These are phyloP conservation scores for Parasarocladium wereldwijsianum DNA, from an alignment of 2,329 filamentous ascomycete genomes.

Conservation along the genomic window DNA sequence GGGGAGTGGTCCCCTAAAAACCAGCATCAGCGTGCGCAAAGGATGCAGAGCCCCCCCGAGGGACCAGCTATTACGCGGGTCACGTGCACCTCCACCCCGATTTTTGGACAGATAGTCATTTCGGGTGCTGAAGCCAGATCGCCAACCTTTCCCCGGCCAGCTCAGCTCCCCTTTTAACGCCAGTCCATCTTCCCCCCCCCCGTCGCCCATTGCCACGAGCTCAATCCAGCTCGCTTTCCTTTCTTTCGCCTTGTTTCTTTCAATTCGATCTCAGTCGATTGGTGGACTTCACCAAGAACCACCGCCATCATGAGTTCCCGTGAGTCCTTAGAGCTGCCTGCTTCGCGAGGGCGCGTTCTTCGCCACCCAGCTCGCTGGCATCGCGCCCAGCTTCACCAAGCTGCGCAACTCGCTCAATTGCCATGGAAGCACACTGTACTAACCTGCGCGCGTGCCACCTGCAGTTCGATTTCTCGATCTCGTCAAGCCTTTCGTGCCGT, in stretches of 20 bases:
- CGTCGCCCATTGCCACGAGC: slow-evolving; percentile 19
- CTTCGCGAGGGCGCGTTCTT: neutral
- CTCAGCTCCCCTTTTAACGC: slow-evolving; percentile 18
- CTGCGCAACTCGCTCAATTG: slow-evolving; percentile 8
- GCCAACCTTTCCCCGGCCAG: slow-evolving; percentile 17
- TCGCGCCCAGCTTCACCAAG: slow-evolving; percentile 6
- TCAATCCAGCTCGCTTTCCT: slow-evolving; percentile 21
- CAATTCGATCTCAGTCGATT: slow-evolving; percentile 10
- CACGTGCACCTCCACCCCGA: slow-evolving; percentile 14
- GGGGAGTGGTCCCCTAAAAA: slow-evolving; percentile 3
- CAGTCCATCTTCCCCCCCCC: slow-evolving; percentile 14
- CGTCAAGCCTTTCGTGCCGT: slow-evolving; percentile 98
- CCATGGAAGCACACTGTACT: slow-evolving; percentile 11
- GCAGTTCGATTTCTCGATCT: slow-evolving; percentile 97
- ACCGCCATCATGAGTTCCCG: slow-evolving; percentile 38
- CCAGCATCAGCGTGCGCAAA: neutral
- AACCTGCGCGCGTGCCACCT: slow-evolving; percentile 10
- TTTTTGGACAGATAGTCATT: slow-evolving; percentile 32
- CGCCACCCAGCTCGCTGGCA: slow-evolving; percentile 8
- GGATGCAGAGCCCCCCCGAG: too few relatives aligned
- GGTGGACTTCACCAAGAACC: slow-evolving; percentile 12
- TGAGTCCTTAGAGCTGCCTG: slow-evolving; percentile 22
- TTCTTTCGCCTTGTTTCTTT: slow-evolving; percentile 14
- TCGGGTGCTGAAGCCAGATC: slow-evolving; percentile 28
- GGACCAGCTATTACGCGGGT: slow-evolving; percentile 1